These are phyloP conservation scores for Xylaria nigripes DNA, from an alignment of 495 filamentous ascomycete species.

Conservation along the genomic window DNA sequence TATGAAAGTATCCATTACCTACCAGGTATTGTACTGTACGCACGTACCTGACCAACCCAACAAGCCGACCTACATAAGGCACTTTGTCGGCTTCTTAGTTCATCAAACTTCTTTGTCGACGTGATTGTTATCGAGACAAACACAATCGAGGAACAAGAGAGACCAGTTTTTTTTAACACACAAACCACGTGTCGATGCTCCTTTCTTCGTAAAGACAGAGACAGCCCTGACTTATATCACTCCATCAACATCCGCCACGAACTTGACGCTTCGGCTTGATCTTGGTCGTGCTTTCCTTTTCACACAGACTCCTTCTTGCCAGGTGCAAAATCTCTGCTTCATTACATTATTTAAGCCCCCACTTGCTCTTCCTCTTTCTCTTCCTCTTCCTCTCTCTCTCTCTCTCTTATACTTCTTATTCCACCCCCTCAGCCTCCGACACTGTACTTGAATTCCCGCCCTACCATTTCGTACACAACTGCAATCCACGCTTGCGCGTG, in stretches of 20 bases:
- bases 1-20: too few relatives aligned
- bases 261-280: not conserved
- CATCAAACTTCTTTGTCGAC: constrained; percentile 2
- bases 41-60: too few relatives aligned
- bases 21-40: too few relatives aligned
- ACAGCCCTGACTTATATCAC: not conserved
- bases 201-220: not conserved
- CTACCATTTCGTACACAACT: not conserved
- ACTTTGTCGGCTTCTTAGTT: constrained; percentile 1
- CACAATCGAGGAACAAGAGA: not conserved
- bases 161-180: not conserved
- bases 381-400: not conserved
- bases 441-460: not conserved
- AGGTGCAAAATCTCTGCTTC: constrained; percentile 15
- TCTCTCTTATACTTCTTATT: not conserved
- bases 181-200: not conserved
- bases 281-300: constrained; percentile 2
- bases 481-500: not conserved
- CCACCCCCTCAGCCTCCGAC: not conserved
- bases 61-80: not conserved
- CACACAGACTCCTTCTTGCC: constrained; percentile 14
- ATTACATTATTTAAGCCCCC: not conserved
- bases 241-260: not conserved
- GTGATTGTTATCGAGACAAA: not conserved
- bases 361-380: not conserved